Conservation (phyloP, 2,329 filamentous ascomycete genomes). For the Trichophyton rubrum region DNA sequence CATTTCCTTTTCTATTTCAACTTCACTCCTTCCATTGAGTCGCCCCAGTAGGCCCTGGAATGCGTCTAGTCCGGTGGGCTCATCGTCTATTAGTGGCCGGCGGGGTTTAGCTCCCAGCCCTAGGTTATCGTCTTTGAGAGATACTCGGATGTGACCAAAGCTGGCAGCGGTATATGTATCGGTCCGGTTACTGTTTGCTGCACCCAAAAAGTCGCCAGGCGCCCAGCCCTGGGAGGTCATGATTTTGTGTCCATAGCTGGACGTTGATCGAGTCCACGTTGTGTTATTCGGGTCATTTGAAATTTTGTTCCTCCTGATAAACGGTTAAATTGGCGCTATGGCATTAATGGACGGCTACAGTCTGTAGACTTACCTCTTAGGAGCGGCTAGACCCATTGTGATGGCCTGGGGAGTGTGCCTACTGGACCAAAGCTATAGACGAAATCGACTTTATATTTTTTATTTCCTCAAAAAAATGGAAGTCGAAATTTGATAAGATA, state of each 20-base stretch:
- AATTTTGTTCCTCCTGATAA: conserved; percentile 52
- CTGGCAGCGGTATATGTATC: conserved; percentile 68
- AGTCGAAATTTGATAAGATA: not conserved
- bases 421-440: not conserved
- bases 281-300: conserved; percentile 92
- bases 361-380: conserved; percentile 47
- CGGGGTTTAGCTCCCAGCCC: conserved; percentile 74
- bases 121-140: conserved; percentile 80
- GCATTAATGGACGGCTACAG: no score
- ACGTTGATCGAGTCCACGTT: conserved; percentile 72
- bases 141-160: conserved; percentile 70
- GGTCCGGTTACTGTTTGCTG: conserved; percentile 60
- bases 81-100: conserved; percentile 51
- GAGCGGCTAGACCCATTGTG: conserved; percentile 55
- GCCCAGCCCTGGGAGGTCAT: conserved; percentile 82
- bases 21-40: conserved; percentile 75
- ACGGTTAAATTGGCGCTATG: not conserved
- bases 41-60: conserved; percentile 78
- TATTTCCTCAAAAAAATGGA: not conserved
- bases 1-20: conserved; percentile 57
- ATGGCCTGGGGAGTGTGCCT: not conserved
- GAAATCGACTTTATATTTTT: not conserved
- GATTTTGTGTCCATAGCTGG: conserved; percentile 78
- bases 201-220: conserved; percentile 71
- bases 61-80: conserved; percentile 72